phyloP scores from a whole-genome alignment of 768 basidiomycete species.

The Galerina marginata region DNA sequence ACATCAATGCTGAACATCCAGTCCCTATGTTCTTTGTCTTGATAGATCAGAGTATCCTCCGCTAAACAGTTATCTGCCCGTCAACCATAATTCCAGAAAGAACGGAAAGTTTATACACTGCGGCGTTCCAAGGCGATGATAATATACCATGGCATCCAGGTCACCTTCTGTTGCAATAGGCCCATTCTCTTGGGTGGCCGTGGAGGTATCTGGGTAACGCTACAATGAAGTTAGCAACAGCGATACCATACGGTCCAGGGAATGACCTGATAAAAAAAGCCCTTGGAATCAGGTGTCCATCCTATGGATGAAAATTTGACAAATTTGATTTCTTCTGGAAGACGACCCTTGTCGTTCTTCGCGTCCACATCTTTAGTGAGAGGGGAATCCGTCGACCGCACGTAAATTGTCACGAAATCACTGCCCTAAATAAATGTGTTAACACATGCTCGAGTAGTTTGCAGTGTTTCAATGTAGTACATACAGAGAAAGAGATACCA shows the following conservation, averaged over 20 bases:
- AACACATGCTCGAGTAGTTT: not conserved
- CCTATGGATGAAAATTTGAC: slow-evolving; percentile 77
- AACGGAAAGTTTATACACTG: slow-evolving; percentile 52
- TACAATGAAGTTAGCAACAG: slow-evolving; percentile 24
- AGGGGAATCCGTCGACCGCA: slow-evolving; percentile 67
- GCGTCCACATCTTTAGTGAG: slow-evolving; percentile 47
- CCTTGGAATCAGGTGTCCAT: slow-evolving; percentile 81
- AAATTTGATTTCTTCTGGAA: slow-evolving; percentile 71
- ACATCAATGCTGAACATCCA: slow-evolving; percentile 65
- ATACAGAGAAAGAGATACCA: slow-evolving; percentile 71
- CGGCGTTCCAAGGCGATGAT: slow-evolving; percentile 72
- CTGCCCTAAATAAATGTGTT: slow-evolving; percentile 56
- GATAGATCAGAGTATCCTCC: slow-evolving; percentile 69
- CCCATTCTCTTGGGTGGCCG: slow-evolving; percentile 53
- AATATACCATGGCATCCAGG: slow-evolving; percentile 75
- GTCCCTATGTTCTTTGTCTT: slow-evolving; percentile 66
- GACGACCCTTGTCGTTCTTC: slow-evolving; percentile 55
- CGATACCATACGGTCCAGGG: not conserved
- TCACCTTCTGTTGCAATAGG: slow-evolving; percentile 67
- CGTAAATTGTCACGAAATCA: slow-evolving; percentile 72
- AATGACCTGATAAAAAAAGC: slow-evolving; percentile 81
- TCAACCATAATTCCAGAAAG: slow-evolving; percentile 2
- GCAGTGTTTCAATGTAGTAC: slow-evolving; percentile 24
- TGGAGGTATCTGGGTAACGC: slow-evolving; percentile 62
- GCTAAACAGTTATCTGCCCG: slow-evolving; percentile 40